These are phyloP conservation scores for Ambrosiella cleistominuta DNA, from an alignment of 2,329 filamentous ascomycete genomes.

Conservation along the genomic window DNA sequence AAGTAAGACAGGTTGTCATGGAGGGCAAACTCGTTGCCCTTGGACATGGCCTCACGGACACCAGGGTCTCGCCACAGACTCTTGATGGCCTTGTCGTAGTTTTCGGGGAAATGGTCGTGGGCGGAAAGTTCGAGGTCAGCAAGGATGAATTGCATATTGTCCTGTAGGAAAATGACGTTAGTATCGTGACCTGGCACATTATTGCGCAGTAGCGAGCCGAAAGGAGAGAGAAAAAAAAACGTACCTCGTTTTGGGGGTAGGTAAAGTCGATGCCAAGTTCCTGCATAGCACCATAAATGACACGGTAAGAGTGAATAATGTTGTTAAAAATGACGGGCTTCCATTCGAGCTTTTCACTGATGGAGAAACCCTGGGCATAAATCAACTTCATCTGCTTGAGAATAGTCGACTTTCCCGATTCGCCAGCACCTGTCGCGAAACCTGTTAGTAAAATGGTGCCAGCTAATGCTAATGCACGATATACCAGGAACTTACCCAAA, in stretches of 20 bases:
- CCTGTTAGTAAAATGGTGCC: conserved; percentile 11
- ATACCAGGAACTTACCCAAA: conserved; percentile 43
- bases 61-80: conserved; percentile 68
- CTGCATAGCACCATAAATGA: conserved; percentile 80
- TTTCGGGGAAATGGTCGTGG: conserved; percentile 60
- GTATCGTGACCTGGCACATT: conserved; percentile 9
- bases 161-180: conserved; percentile 32
- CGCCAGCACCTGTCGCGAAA: conserved; percentile 56
- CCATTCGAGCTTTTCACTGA: conserved; percentile 79
- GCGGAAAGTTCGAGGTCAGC: conserved; percentile 67
- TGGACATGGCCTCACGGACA: conserved; percentile 71
- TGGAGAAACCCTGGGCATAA: conserved; percentile 79
- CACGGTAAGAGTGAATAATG: conserved; percentile 77
- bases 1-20: conserved; percentile 95
- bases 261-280: conserved; percentile 68
- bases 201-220: neutral
- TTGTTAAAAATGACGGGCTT: conserved; percentile 94
- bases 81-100: conserved; percentile 68
- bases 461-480: neutral
- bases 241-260: conserved; percentile 60
- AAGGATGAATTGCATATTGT: conserved; percentile 59
- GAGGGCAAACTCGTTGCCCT: conserved; percentile 90
- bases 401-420: conserved; percentile 82
- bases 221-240: neutral
- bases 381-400: conserved; percentile 99